Evolutionary conservation across 1,284 basidiomycete genomes (phyloP), one percentile per base, ranked within the genome.

Genomic region (Sanguinoderma infundibulare): DNA sequence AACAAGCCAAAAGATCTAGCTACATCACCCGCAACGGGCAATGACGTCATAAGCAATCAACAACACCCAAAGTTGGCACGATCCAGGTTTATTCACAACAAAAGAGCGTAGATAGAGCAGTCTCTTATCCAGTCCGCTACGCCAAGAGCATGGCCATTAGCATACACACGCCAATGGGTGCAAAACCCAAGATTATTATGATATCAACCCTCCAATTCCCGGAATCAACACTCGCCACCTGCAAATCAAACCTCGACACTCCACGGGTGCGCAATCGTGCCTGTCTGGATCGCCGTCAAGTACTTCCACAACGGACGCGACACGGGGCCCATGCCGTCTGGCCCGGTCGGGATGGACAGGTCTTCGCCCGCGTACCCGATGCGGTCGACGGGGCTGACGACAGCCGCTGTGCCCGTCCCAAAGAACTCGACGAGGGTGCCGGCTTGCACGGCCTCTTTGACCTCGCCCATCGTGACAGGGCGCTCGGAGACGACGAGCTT

Each of bases 291-390:
- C 4, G 90, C 94, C n/a, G 89, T 86, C 50, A 99, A 86, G 71
- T 94, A 87, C 63, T 87, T 87, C 83, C 96, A 90, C 67, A 98
- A 83, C 2, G 88, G 87, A 63, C 89, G 84, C 46, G 96, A 92
- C 28, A 99, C 81, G 0, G 88, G 87, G 0, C 96, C 96, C 85
- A 97, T 89, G 0, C 96, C 96, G 66, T 89, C 92, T 60, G 84
- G 79, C n/a, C 91, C 94, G 5, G 90, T 92, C 2, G 97, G 97
- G 60, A 99, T 89, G 44, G 79, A 73, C 36, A 98, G 82, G 71
- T 98, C 95, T 69, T 87, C 81, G 15, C 93, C 96, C 61, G 90
- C 72, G 79, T 98, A 98, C 9, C 96, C 96, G 72, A 96, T 94
- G 70, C 80, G 87, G 74, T 94, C 85, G 9, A 96, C 91, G 2